Evolutionary conservation across 495 filamentous ascomycete species (phyloP).

Genomic region (Neurospora intermedia): DNA sequence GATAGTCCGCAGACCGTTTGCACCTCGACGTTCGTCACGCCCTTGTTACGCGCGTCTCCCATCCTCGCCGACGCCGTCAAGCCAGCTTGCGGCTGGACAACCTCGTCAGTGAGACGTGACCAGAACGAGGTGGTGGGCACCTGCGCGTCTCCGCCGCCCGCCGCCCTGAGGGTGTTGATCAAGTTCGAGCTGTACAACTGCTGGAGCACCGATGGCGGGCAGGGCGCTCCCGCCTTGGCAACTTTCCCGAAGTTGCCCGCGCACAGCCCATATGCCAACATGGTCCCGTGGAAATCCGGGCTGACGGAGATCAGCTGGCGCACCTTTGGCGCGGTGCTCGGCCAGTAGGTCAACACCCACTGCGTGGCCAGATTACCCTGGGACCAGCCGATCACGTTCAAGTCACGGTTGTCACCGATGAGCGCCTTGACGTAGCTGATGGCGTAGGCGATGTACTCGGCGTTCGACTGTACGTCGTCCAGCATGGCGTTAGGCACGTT

Average conservation of each 20-base stretch:
- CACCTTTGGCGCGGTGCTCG: conserved; percentile 24
- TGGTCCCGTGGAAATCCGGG: conserved; percentile 37
- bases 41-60: conserved; percentile 22
- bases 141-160: conserved; percentile 38
- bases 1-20: conserved; percentile 26
- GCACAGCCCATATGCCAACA: conserved; percentile 19
- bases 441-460: conserved; percentile 33
- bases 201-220: conserved; percentile 29
- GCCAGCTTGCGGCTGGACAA: conserved; percentile 36
- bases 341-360: conserved; percentile 47
- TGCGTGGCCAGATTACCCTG: conserved; percentile 38
- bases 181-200: conserved; percentile 34
- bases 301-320: conserved; percentile 35
- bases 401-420: conserved; percentile 18
- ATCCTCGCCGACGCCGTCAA: conserved; percentile 33
- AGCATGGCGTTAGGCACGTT: conserved; percentile 34
- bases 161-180: conserved; percentile 24
- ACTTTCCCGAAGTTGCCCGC: background rate
- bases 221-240: conserved; percentile 11
- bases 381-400: conserved; percentile 38
- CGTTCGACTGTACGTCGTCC: conserved; percentile 32
- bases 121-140: conserved; percentile 41
- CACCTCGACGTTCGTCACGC: conserved; percentile 36
- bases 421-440: conserved; percentile 34
- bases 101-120: conserved; percentile 29